Base-by-base conservation (phyloP, 78 protist genomes). In the Anaeramoeba ignava region DNA sequence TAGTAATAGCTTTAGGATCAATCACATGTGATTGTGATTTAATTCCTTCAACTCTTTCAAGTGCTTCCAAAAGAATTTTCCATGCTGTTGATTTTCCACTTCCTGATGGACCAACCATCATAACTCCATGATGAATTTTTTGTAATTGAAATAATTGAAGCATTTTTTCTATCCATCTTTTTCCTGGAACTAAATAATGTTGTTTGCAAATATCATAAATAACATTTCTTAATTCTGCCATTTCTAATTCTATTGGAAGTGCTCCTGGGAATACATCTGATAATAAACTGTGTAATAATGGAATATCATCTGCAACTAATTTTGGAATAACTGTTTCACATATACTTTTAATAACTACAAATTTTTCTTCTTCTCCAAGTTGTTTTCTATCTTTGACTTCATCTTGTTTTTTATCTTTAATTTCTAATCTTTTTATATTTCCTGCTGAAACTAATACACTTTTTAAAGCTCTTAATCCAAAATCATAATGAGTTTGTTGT, bases 1-100 rank as follows among this genome's bases (percentile, higher is more conserved):
- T 96, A 38, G 94, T 40, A 80, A 97, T 87, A 0, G 99, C 93
- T 90, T 98, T 98, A 38, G 99, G 98, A 85, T 96, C 98, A 82
- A 98, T 85, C 27, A 91, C 93, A 86, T 93, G 79, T 41, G 88
- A 81, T 81, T 92, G 36, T 54, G 36, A 8, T 54, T 54, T 54
- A 27, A 27, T 54, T 8, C 79, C 67, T 3, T 90, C 90, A n/a
- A 92, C 78, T 0, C 87, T 81, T 73, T 88, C 88, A 40, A 82
- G 39, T 3, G 93, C 93, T 23, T 38, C 38, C 33, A 68, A 68
- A 38, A 93, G 86, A 2, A 81, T 80, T 37, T 81, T 3, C 94
- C 94, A 93, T 39, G 84, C 78, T 1, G 87, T 81, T 1, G 96
- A 41, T 54, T 93, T 93, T 8, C 92, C 94, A 2, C 87, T 17